Base-by-base conservation (phyloP, 768 basidiomycete genomes). In the Hericium erinaceus region DNA sequence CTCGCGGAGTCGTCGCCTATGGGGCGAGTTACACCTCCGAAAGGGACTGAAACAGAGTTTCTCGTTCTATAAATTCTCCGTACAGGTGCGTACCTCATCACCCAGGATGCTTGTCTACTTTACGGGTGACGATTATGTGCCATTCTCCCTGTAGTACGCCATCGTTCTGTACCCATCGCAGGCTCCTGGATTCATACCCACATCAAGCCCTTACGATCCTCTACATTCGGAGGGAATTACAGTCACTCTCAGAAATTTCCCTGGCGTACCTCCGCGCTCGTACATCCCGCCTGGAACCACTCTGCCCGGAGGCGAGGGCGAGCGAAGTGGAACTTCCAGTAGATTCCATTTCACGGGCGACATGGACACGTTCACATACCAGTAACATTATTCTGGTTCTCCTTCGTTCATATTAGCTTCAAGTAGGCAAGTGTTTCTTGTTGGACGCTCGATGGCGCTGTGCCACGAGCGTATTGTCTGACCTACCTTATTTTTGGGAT, bases 1-100 rank as follows among this genome's bases (percentile, higher is more conserved):
- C 57, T 52, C 57, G 3, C 70, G 70, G 6, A 70, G 64, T 52
- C 72, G 77, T 24, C 62, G 67, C 41, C 66, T 83, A 13, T 71
- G 73, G 53, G 82, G 84, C 7, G 81, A 84, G 65, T 55, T 85
- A 26, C 73, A 77, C 16, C 69, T 82, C n/a, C 70, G 72, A 55
- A 76, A 68, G 60, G 65, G 62, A 15, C 54, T 77, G 52, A 82
- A 77, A 61, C 78, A 67, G 16, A 73, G 69, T 18, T 74, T 77
- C 56, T 46, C 70, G 33, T 77, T 78, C 60, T 75, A 74, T 20
- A 71, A 74, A 57, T 74, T 82, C 59, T 71, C 76, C 12, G 68
- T 82, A 41, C 72, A 74, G 58, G 82, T 82, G 62, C 60, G 79
- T 66, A 4, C 16, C 28, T 33, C 9, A 33, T 6, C 9, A 10